Base-by-base conservation (phyloP, 345 rosid species). In the Syzygium aqueum region DNA sequence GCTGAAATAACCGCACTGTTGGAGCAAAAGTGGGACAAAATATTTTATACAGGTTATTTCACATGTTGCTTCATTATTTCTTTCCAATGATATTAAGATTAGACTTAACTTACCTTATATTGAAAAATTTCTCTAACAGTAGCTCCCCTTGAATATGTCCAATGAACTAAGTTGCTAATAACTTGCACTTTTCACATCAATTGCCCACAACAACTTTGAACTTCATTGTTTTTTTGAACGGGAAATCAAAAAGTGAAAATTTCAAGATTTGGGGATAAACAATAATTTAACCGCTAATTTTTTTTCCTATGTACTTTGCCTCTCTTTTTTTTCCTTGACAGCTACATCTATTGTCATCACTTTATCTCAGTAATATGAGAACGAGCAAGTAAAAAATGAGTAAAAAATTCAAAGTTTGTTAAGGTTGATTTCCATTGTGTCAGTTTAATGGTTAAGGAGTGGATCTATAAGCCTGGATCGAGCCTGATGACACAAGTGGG, bases 1-100 rank as follows among this genome's bases (percentile, higher is more conserved):
- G 77, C 91, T 67, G 99, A 95, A 92, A 96, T 97, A 85, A 85
- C 95, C 86, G 94, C 94, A 11, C 91, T 98, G 33, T 92, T 98
- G 77, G 99, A 96, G 84, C 99, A 98, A 77, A 98, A 94, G 88
- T 98, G 99, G 99, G 98, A 98, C 91, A 98, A 98, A 89, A 98
- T 98, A 90, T 90, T 94, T 86, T 98, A 96, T 89, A 98, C 99
- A 94, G 99, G 99, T 98, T 88, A 85, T 28, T 82, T 51, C 15
- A 28, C 28, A 4, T 19, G 19, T 54, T 53, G 46, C 49, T 78
- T 40, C 23, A 3, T 22, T 8, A 30, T 78, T 43, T 78, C 52
- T 37, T 85, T 85, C 51, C 27, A n/a, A 84, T 30, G 5, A 50
- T 51, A 25, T 84, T 84, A 84, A 84, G 59, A 84, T 51, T 1